Base-by-base conservation (phyloP, 2,329 filamentous ascomycete genomes). In the Sclerotinia glacialis region DNA sequence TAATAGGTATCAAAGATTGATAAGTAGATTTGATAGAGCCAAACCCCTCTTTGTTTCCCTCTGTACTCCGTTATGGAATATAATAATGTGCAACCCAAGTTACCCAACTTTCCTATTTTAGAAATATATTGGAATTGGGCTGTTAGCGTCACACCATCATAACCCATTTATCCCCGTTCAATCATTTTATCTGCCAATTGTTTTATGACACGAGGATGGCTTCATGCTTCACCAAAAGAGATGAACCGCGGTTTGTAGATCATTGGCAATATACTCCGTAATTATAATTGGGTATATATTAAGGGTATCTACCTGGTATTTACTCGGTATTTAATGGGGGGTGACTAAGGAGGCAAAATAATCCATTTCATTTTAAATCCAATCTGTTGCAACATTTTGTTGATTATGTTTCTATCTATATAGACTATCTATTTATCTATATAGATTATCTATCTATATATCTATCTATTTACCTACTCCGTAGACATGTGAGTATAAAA, bases 151-250 rank as follows among this genome's bases (percentile, higher is more conserved):
- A 54, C 66, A 69, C 67, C 55, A 69, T 62, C 31, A 23, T n/a
- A 21, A 42, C 14, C 53, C 40, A 14, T 44, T 52, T 18, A 31
- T 31, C 46, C 47, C 37, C 31, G 55, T 55, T 64, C 11, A 14
- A 50, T 42, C 31, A 37, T 9, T 46, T 46, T 23, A 40, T 64
- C 62, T 65, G 42, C 74, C 74, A 75, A 75, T 75, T 59, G 64
- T 54, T 68, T 37, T 12, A 49, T 55, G 71, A 74, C 74, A 75
- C 74, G 72, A 71, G 58, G 63, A 56, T n/a, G 37, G 63, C 47
- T 62, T 40, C 34, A 40, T 62, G 59, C 59, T 40, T 50, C 11
- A 12, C 31, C 7, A 56, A 42, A 26, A 56, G 21, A 26, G 37
- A 28, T 34, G 52, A 54, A 37, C 52, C n/a, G 21, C 21, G n/a